Conservation (phyloP, 1,139 yeast genomes). For the Yamadazyma diospyri region DNA sequence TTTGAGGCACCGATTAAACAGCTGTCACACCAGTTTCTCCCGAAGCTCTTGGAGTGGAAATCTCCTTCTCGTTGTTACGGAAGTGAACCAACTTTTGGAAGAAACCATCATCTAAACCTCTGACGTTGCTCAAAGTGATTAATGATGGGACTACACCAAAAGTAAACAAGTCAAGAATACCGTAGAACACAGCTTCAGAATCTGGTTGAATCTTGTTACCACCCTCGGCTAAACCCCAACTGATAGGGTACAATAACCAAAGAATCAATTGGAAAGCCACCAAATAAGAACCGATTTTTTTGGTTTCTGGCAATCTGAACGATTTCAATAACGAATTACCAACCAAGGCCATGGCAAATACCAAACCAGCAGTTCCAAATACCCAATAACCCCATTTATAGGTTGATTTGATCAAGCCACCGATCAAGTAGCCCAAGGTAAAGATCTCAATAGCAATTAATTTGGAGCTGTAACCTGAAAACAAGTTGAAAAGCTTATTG, state of each 20-base stretch:
- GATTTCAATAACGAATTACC: slow-evolving; percentile 15
- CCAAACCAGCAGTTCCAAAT: slow-evolving; percentile 33
- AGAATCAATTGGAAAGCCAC: slow-evolving; percentile 31
- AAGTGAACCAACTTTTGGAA: slow-evolving; percentile 7
- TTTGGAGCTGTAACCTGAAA: slow-evolving; percentile 27
- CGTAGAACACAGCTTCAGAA: slow-evolving; percentile 65
- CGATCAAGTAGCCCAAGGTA: slow-evolving; percentile 54
- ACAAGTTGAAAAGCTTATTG: slow-evolving; percentile 21
- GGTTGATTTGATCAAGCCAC: slow-evolving; percentile 49
- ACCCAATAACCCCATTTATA: slow-evolving; percentile 68
- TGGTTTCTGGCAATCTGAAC: slow-evolving; percentile 12
- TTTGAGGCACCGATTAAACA: too few relatives aligned
- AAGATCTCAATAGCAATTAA: slow-evolving; percentile 46
- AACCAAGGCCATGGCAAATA: slow-evolving; percentile 35
- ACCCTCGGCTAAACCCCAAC: slow-evolving; percentile 67
- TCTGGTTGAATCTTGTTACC: slow-evolving; percentile 65
- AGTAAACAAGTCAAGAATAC: slow-evolving; percentile 52
- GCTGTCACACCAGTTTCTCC: too few relatives aligned
- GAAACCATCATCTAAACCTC: slow-evolving; percentile 24
- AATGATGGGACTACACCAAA: slow-evolving; percentile 42
- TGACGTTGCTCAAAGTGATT: slow-evolving; percentile 29
- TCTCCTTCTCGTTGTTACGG: slow-evolving; percentile 3
- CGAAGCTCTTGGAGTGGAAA: slow-evolving; percentile 27
- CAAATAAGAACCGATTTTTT: slow-evolving; percentile 22
- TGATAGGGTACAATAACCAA: slow-evolving; percentile 51